phyloP scores from a whole-genome alignment of 1,139 yeast genomes.

The Nakaseomyces delphensis region DNA sequence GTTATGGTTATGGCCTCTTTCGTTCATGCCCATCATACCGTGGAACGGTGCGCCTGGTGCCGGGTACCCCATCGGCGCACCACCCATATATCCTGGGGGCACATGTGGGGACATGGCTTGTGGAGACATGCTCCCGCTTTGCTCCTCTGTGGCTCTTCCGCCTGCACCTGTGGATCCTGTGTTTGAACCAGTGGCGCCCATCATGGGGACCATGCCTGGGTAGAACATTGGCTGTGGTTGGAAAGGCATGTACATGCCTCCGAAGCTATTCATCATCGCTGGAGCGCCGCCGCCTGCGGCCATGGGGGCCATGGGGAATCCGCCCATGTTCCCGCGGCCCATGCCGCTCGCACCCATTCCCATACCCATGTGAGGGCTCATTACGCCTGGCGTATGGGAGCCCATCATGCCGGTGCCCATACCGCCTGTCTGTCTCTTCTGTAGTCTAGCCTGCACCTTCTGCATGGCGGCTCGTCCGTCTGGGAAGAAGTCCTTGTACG shows the following conservation, averaged over 20 bases:
- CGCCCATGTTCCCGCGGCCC: slow-evolving; percentile 16
- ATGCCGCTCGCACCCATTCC: slow-evolving; percentile 17
- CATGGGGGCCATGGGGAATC: slow-evolving; percentile 25
- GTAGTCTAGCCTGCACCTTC: slow-evolving; percentile 26
- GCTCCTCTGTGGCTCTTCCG: slow-evolving; percentile 10
- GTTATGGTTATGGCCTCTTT: slow-evolving; percentile 1
- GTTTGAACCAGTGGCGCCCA: slow-evolving; percentile 15
- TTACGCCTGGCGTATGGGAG: slow-evolving; percentile 16
- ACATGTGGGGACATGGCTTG: slow-evolving; percentile 25
- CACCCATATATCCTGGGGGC: slow-evolving; percentile 24
- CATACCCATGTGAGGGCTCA: slow-evolving; percentile 20
- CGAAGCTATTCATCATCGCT: slow-evolving; percentile 22
- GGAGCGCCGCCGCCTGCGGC: slow-evolving; percentile 18
- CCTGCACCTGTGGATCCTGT: slow-evolving; percentile 7
- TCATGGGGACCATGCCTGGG: slow-evolving; percentile 27
- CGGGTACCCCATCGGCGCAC: slow-evolving; percentile 13
- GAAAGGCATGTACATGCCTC: slow-evolving; percentile 30
- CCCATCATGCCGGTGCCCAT: slow-evolving; percentile 15
- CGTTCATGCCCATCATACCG: slow-evolving; percentile 16
- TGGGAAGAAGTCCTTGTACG: slow-evolving; percentile 44
- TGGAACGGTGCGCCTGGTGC: slow-evolving; percentile 25
- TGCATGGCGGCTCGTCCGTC: slow-evolving; percentile 27
- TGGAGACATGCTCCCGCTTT: slow-evolving; percentile 21
- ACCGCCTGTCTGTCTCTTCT: slow-evolving; percentile 28
- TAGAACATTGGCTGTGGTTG: slow-evolving; percentile 32